A percentile compares a stretch with the other conserved stretches of the same genome.
Evolutionary conservation across 345 rosid species (phyloP).

Genomic region (Heritiera fomes): DNA sequence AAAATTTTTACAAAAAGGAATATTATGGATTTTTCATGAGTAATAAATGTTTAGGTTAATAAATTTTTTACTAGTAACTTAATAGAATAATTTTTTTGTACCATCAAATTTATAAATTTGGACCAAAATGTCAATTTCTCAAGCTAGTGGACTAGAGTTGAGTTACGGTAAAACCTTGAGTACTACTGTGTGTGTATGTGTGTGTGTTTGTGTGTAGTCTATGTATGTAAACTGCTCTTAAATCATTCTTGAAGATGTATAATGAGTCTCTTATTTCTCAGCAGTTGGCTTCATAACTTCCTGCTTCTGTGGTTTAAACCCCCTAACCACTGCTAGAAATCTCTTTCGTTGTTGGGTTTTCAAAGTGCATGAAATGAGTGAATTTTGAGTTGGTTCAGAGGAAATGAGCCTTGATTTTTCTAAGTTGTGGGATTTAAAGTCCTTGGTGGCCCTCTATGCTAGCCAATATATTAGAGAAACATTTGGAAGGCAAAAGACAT

Average conservation of each 20-base stretch:
- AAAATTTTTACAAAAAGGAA: no score
- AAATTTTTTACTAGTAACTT: no score
- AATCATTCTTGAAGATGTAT: neutral
- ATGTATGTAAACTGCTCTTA: neutral
- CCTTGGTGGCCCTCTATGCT: neutral
- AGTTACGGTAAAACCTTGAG: no score
- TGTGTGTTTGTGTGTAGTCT: no score
- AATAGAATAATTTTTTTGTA: no score
- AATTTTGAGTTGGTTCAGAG: neutral
- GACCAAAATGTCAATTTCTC: no score
- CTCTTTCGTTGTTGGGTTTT: neutral
- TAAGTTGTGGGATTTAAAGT: neutral
- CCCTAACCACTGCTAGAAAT: neutral
- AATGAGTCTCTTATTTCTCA: neutral
- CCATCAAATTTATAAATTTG: no score
- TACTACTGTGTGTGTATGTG: no score
- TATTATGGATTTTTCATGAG: no score
- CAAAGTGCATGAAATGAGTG: neutral
- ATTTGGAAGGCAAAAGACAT: neutral
- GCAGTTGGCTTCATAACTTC: neutral
- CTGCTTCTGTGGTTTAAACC: neutral
- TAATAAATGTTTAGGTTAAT: no score
- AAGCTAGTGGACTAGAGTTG: no score
- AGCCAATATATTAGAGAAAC: neutral
- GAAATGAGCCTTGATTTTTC: slow-evolving; percentile 5